These are phyloP conservation scores for Amaranthus tricolor DNA, from an alignment of 179 eudicot species.

Conservation along the genomic window DNA sequence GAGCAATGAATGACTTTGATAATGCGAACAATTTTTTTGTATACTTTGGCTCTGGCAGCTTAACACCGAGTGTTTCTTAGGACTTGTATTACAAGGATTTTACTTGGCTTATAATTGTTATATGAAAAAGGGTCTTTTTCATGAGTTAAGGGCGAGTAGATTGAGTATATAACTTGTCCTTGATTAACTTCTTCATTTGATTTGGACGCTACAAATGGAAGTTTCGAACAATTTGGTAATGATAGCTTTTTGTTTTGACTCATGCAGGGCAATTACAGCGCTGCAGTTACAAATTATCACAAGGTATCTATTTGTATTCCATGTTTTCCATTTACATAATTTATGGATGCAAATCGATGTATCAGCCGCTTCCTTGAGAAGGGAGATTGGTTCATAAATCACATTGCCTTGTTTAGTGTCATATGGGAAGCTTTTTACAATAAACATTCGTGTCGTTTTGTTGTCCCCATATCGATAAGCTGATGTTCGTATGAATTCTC, in stretches of 20 bases:
- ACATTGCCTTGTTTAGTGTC: background rate
- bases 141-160: background rate
- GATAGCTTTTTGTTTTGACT: background rate
- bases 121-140: too few relatives aligned
- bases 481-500: background rate
- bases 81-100: too few relatives aligned
- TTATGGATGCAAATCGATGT: background rate
- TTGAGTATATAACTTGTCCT: background rate
- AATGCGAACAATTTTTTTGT: background rate
- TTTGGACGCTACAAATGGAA: background rate
- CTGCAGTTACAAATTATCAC: slow-evolving; percentile 83
- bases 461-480: background rate
- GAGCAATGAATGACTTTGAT: background rate
- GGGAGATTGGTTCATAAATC: background rate
- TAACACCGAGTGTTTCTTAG: too few relatives aligned
- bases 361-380: background rate
- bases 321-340: background rate
- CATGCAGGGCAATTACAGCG: slow-evolving; percentile 37
- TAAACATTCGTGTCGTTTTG: background rate
- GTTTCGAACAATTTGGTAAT: background rate
- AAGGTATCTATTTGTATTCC: slow-evolving; percentile 48
- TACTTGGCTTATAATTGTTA: too few relatives aligned
- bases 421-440: background rate
- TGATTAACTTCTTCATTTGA: background rate
- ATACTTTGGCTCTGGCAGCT: too few relatives aligned